Base-by-base conservation (phyloP, 768 basidiomycete genomes). In the Lentinula detonsa region DNA sequence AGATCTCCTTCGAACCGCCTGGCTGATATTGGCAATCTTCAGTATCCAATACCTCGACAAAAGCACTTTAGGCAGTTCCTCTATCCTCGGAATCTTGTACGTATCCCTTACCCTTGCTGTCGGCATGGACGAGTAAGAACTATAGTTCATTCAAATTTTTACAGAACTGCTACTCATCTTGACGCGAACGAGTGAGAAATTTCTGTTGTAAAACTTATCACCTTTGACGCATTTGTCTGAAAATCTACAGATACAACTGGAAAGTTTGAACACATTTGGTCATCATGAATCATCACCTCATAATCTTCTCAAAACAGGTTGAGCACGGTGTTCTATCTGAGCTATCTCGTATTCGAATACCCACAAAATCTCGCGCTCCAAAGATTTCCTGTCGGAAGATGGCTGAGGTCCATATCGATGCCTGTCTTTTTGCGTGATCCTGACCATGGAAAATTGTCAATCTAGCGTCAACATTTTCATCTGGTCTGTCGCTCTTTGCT, bases 31-130 rank as follows among this genome's bases (percentile, higher is more conserved):
- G 23, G 23, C n/a, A 11, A n/a, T 35, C n/a, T 60, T 64, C 62
- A 85, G 88, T 81, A 79, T 90, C 16, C 87, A 90, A 67, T 89
- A 85, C 62, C 88, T 89, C 85, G 88, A 90, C 63, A 89, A 89
- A 72, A 85, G 83, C 0, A 90, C 88, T 0, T 73, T 90, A 4
- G 87, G 86, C 1, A 83, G 78, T 61, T 67, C 86, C 0, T 82
- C 88, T 1, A 88, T 90, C 63, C 77, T 91, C 48, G 89, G 89
- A 1, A 90, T 90, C 66, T 73, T 74, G 89, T 86, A 40, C 63
- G 80, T 63, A 48, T 28, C 57, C 23, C 40, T 11, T 31, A 54
- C 23, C 39, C 23, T 28, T 46, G 23, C 23, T 18, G 64, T 15
- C 49, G 34, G 10, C 33, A 28, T 16, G 1, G 11, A 23, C 9